Conservation (phyloP, 2,329 filamentous ascomycete species). For the Mycosphaerella sp. region DNA sequence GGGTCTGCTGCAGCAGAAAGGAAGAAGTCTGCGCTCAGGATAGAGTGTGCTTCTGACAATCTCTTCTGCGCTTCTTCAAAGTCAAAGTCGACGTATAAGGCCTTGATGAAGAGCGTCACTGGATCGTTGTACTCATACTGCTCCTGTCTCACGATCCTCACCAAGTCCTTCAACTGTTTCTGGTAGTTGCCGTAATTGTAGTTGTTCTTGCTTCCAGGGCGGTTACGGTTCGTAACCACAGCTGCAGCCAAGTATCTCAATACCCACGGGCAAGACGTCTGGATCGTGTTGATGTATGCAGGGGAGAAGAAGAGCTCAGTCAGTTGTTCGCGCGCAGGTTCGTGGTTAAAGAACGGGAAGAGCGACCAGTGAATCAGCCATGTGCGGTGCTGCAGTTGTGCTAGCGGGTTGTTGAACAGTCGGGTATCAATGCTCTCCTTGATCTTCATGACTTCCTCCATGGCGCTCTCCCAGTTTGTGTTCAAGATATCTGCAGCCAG, state of each 20-base stretch:
- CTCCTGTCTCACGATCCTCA: conserved; percentile 93
- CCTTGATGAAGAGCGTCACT: conserved; percentile 92
- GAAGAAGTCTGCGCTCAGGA: conserved; percentile 94
- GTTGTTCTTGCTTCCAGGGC: conserved; percentile 78
- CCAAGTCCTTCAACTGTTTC: conserved; percentile 96
- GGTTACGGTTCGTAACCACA: conserved; percentile 76
- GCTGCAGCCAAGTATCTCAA: conserved; percentile 88
- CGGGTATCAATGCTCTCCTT: conserved; percentile 89
- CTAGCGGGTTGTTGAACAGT: conserved; percentile 92
- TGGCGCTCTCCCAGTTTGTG: conserved; percentile 87
- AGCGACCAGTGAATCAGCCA: conserved; percentile 98
- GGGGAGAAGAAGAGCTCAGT: conserved; percentile 97
- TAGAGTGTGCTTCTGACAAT: conserved; percentile 79
- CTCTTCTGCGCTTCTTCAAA: conserved; percentile 94
- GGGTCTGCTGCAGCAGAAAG: conserved; percentile 73
- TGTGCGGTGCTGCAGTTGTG: conserved; percentile 91
- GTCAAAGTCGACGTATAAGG: conserved; percentile 92
- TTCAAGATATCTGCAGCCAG: conserved; percentile 92
- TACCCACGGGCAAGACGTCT: conserved; percentile 95
- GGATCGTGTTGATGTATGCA: conserved; percentile 98
- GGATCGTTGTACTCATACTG: conserved; percentile 96
- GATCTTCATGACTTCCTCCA: conserved; percentile 85
- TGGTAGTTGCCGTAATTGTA: conserved; percentile 97
- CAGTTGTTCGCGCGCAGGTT: conserved; percentile 79
- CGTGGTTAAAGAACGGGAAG: conserved; percentile 98